phyloP scores from a whole-genome alignment of 176 grass and related monocot genomes.

The Aegilops speltoides region DNA sequence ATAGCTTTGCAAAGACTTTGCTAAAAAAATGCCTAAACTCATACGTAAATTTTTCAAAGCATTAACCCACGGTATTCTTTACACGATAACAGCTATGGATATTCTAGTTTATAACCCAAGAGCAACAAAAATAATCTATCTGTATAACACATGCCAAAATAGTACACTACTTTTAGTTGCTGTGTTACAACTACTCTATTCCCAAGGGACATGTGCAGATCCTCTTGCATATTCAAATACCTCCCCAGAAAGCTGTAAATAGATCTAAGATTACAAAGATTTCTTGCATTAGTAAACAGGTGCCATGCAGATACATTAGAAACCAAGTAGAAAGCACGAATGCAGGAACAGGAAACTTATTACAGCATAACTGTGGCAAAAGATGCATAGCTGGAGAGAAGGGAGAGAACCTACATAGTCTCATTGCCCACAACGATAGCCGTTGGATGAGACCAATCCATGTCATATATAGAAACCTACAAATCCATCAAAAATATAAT shows the following conservation, averaged over 20 bases:
- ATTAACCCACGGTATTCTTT: slow-evolving; percentile 4
- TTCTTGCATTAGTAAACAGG: neutral
- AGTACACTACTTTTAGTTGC: neutral
- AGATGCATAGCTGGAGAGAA: slow-evolving; percentile 18
- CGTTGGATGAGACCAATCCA: slow-evolving; percentile 96
- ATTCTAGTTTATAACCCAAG: neutral
- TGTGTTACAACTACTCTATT: slow-evolving; percentile 15
- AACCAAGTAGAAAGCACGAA: neutral
- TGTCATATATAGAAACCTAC: slow-evolving; percentile 89
- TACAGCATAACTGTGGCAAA: slow-evolving; percentile 7
- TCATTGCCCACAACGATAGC: slow-evolving; percentile 99
- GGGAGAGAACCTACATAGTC: slow-evolving; percentile 48
- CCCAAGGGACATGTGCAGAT: neutral
- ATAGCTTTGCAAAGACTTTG: neutral
- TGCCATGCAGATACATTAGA: neutral
- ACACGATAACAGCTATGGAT: slow-evolving; percentile 3
- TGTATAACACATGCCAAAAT: slow-evolving; percentile 2
- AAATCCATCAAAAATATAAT: slow-evolving; percentile 30
- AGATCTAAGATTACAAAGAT: slow-evolving; percentile 2
- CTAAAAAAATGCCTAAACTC: slow-evolving; percentile 9
- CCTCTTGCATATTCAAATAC: slow-evolving; percentile 7
- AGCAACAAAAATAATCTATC: neutral
- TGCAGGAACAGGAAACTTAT: neutral
- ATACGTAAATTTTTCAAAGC: neutral
- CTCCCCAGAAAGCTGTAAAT: neutral